Percentiles rank a stretch among this genome's conserved stretches.
phyloP scores from a whole-genome alignment of 202 grass and related monocot species.

The Saccharum hybrid region DNA sequence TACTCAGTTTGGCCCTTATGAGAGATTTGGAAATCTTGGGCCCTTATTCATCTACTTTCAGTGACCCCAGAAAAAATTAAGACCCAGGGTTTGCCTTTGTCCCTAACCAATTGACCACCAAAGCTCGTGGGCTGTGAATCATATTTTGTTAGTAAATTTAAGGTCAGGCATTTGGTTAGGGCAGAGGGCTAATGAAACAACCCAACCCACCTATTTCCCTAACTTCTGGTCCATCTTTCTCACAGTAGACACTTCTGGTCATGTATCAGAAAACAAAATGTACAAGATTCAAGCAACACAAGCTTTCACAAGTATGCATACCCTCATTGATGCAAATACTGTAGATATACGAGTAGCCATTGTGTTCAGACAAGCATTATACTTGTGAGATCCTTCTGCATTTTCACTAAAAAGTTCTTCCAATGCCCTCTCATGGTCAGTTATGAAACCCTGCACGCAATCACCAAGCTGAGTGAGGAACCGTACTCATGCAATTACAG shows the following conservation, averaged over 20 bases:
- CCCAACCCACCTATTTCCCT: not conserved
- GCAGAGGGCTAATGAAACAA: not conserved
- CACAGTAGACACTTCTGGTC: not conserved
- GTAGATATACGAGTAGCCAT: conserved; percentile 92
- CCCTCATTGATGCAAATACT: conserved; percentile 87
- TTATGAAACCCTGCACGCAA: conserved; percentile 75
- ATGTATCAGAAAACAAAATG: conserved; percentile 7
- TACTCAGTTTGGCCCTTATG: too few species aligned
- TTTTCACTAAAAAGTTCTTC: conserved; percentile 97
- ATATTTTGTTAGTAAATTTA: conserved; percentile 5
- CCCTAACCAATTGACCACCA: not conserved
- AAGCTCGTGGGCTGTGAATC: not conserved
- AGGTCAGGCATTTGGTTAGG: not conserved
- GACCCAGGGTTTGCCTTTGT: not conserved
- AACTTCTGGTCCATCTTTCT: conserved; percentile 6
- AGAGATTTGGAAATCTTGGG: too few species aligned
- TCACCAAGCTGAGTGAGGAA: conserved; percentile 10
- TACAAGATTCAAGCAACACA: conserved; percentile 22
- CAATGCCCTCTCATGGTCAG: conserved; percentile 93
- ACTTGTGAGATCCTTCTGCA: conserved; percentile 72
- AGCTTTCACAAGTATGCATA: conserved; percentile 53
- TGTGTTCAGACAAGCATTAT: conserved; percentile 79
- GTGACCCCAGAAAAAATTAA: not conserved
- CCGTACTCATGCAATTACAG: not conserved
- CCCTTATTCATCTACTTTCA: too few species aligned